phyloP scores from a whole-genome alignment of 208 protist species.

The Wallacemonas rigidus region DNA sequence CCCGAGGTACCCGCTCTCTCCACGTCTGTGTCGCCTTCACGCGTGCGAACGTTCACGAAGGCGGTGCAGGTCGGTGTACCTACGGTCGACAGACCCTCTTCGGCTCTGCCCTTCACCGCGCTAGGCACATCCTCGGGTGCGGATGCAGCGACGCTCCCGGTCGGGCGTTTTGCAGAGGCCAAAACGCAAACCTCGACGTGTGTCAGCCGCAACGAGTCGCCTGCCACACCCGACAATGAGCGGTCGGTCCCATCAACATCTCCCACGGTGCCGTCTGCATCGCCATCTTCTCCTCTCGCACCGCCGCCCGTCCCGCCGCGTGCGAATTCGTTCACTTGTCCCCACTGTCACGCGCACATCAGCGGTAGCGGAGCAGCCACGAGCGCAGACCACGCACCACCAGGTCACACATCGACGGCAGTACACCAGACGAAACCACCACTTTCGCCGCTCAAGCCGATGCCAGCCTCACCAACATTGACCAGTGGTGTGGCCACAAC shows the following conservation, averaged over 20 bases:
- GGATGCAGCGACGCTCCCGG: neutral
- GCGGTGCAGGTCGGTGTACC: neutral
- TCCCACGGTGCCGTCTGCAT: neutral
- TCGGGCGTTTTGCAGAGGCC: neutral
- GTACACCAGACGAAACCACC: too few relatives aligned
- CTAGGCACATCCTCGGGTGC: neutral
- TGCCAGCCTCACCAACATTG: too few relatives aligned
- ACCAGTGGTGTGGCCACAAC: too few relatives aligned
- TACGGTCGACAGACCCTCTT: slow-evolving; percentile 10
- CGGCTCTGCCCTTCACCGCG: neutral
- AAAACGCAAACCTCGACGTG: neutral
- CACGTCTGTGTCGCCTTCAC: neutral
- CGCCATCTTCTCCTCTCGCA: neutral
- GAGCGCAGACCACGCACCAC: neutral
- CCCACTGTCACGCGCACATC: slow-evolving; percentile 1
- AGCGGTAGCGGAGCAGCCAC: neutral
- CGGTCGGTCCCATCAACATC: neutral
- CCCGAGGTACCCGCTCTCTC: neutral
- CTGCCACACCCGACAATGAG: neutral
- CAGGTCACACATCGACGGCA: too few relatives aligned
- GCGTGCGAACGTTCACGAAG: slow-evolving; percentile 6
- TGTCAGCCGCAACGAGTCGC: neutral
- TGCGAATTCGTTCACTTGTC: neutral
- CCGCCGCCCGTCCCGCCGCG: neutral
- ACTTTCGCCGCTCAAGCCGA: too few relatives aligned